Percentiles rank a stretch among this genome's conserved stretches.
These are phyloP conservation scores for Inga leiocalycina DNA, from an alignment of 306 rosid genomes.

Conservation along the genomic window DNA sequence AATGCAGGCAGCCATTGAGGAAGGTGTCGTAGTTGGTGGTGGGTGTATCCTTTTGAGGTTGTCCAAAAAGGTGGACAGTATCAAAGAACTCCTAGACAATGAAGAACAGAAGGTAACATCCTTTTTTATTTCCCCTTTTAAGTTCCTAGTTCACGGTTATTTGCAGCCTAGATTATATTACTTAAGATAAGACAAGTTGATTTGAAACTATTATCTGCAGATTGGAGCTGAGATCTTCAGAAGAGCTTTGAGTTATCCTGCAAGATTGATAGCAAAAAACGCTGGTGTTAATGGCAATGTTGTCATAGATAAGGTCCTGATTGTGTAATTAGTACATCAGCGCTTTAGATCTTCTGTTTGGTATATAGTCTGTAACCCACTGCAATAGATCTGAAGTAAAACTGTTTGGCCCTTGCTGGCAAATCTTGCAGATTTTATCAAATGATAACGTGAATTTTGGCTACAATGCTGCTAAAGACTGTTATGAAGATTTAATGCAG, in stretches of 20 bases:
- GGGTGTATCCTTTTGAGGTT: slow-evolving; percentile 92
- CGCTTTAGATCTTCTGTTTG: slow-evolving; percentile 12
- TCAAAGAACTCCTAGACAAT: slow-evolving; percentile 70
- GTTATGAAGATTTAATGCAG: slow-evolving; percentile 82
- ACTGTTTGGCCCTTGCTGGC: slow-evolving; percentile 18
- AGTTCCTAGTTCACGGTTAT: background rate
- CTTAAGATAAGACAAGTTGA: slow-evolving; percentile 16
- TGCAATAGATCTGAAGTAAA: slow-evolving; percentile 27
- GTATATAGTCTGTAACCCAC: slow-evolving; percentile 9
- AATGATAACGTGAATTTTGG: slow-evolving; percentile 58
- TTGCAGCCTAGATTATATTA: slow-evolving; percentile 14
- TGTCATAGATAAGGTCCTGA: slow-evolving; percentile 75
- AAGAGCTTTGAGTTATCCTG: slow-evolving; percentile 82
- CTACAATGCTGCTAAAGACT: slow-evolving; percentile 79
- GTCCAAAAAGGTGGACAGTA: slow-evolving; percentile 67
- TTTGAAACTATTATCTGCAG: slow-evolving; percentile 41
- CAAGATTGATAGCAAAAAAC: slow-evolving; percentile 84
- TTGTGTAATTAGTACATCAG: slow-evolving; percentile 26
- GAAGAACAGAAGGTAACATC: slow-evolving; percentile 76
- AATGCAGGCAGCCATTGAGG: slow-evolving; percentile 88
- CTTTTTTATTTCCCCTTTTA: background rate
- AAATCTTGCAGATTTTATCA: slow-evolving; percentile 62
- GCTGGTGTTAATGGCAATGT: slow-evolving; percentile 90
- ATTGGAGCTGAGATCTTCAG: slow-evolving; percentile 93
- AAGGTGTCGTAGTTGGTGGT: slow-evolving; percentile 96